A percentile compares a stretch with the other conserved stretches of the same genome.
Conservation (phyloP, 257 asterid species). For the Solanum chilense region DNA sequence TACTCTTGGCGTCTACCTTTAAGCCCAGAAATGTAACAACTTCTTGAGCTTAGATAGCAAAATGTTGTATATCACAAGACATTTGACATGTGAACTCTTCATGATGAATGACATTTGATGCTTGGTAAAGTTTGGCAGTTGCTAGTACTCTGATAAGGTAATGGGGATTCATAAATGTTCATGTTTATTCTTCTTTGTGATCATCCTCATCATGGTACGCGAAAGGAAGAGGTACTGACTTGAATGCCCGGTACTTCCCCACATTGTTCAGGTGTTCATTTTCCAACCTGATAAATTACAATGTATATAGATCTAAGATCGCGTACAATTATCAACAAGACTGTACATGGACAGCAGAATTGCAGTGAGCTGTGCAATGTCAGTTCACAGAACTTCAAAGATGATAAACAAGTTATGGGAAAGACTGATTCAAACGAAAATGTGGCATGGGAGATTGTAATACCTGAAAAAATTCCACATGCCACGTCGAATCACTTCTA, state of each 20-base stretch:
- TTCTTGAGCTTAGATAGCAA: neutral
- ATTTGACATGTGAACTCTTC: neutral
- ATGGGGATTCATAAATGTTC: neutral
- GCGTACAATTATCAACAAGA: neutral
- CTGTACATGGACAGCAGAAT: neutral
- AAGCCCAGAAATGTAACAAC: neutral
- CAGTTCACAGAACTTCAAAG: neutral
- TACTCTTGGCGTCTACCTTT: neutral
- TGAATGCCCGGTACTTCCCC: conserved; percentile 73
- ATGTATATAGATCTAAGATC: neutral
- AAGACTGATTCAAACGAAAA: neutral
- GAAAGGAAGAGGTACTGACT: conserved; percentile 75
- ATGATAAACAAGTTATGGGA: neutral
- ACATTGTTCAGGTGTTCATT: conserved; percentile 80
- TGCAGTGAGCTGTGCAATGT: neutral
- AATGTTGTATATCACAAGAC: neutral
- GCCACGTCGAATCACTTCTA: conserved; percentile 81
- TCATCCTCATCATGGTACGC: conserved; percentile 28
- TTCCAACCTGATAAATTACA: conserved; percentile 54
- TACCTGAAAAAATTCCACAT: conserved; percentile 95
- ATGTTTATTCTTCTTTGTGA: neutral
- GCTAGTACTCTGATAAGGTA: neutral
- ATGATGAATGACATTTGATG: neutral
- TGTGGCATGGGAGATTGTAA: neutral
- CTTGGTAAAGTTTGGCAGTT: neutral